Conservation (phyloP, 306 rosid genomes). For the Macrotyloma uniflorum region DNA sequence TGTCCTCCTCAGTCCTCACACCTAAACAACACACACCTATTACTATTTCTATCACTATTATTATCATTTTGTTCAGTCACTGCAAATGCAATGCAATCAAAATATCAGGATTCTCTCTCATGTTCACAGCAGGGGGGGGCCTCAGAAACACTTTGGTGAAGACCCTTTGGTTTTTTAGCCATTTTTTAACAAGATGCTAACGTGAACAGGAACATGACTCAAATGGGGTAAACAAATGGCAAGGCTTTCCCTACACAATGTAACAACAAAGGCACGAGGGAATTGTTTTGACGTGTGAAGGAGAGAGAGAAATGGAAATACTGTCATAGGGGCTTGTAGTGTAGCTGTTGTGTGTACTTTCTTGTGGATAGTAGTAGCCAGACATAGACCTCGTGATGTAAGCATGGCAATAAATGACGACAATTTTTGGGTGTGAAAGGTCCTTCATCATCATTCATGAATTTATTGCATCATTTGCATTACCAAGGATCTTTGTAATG, state of each 20-base stretch:
- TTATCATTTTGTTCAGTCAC: conserved; percentile 33
- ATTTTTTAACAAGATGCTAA: conserved; percentile 42
- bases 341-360: conserved; percentile 40
- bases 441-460: conserved; percentile 50
- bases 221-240: conserved; percentile 32
- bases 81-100: conserved; percentile 48
- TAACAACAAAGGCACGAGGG: conserved; percentile 41
- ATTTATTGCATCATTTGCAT: conserved; percentile 31
- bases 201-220: conserved; percentile 44
- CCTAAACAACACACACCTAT: neutral
- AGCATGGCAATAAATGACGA: conserved; percentile 49
- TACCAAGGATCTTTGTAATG: too few species aligned
- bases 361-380: neutral
- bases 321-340: conserved; percentile 32
- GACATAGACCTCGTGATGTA: conserved; percentile 56
- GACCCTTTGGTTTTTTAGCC: conserved; percentile 47
- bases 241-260: conserved; percentile 46
- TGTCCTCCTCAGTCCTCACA: conserved; percentile 49
- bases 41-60: conserved; percentile 14
- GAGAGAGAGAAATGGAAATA: conserved; percentile 15
- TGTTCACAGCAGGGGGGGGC: conserved; percentile 60
- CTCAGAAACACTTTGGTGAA: conserved; percentile 46
- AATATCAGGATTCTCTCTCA: conserved; percentile 70
- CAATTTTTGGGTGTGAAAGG: conserved; percentile 35
- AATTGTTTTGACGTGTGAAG: conserved; percentile 34